Conservation (phyloP, 106 monocot genomes). For the Vanilla planifolia region DNA sequence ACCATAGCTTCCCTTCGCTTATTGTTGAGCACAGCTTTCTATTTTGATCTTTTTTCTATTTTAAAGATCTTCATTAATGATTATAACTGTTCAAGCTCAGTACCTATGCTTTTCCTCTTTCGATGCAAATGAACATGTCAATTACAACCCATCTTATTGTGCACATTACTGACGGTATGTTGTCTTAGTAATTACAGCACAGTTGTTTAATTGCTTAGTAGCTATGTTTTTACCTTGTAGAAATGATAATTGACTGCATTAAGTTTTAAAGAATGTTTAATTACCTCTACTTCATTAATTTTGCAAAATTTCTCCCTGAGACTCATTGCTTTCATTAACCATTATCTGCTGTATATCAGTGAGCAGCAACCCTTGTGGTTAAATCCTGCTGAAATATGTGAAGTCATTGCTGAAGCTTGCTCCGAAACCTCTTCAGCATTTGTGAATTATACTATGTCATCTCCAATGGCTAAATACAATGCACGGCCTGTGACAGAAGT, state of each 20-base stretch:
- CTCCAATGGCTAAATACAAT: constrained; percentile 42
- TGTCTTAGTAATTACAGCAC: too few species aligned
- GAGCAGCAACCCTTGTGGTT: constrained; percentile 95
- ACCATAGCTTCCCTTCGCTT: too few species aligned
- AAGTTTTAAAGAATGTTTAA: not conserved
- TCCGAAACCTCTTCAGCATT: constrained; percentile 48
- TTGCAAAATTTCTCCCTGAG: not conserved
- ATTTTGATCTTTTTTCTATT: too few species aligned
- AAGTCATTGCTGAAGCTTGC: constrained; percentile 96
- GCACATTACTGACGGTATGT: too few species aligned
- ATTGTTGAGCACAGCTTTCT: too few species aligned
- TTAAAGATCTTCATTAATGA: too few species aligned
- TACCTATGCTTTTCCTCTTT: too few species aligned
- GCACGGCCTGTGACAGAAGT: constrained; percentile 69
- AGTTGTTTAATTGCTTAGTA: too few species aligned
- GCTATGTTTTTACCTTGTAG: not conserved
- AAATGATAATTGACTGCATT: not conserved
- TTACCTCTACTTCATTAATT: not conserved
- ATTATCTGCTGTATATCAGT: constrained; percentile 37
- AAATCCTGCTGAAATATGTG: constrained; percentile 80
- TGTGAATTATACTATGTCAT: constrained; percentile 39
- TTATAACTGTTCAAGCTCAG: too few species aligned
- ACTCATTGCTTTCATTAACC: not conserved
- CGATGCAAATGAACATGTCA: too few species aligned
- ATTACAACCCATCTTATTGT: too few species aligned